Evolutionary conservation across 2,329 filamentous ascomycete species (phyloP).

Genomic region (Fusarium sarcochroum): DNA sequence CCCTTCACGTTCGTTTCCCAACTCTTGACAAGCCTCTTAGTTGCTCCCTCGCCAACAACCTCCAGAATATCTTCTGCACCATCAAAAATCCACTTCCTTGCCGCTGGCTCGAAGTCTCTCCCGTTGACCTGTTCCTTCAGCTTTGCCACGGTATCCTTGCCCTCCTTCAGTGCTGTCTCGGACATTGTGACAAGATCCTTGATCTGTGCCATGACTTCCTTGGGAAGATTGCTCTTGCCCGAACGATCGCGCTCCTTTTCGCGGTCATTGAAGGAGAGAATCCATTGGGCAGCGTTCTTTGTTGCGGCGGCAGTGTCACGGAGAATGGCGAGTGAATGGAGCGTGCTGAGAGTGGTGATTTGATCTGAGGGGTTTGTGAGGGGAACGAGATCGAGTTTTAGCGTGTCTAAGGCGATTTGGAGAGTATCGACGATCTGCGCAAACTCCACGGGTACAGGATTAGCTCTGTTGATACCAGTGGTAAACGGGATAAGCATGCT

Average conservation of each 20-base stretch:
- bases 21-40: conserved; percentile 51
- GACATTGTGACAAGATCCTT: conserved; percentile 53
- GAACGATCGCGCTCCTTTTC: conserved; percentile 58
- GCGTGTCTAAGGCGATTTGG: conserved; percentile 32
- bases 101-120: conserved; percentile 45
- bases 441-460: conserved; percentile 44
- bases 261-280: conserved; percentile 55
- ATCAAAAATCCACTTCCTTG: conserved; percentile 51
- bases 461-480: conserved; percentile 43
- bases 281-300: conserved; percentile 52
- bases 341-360: conserved; percentile 49
- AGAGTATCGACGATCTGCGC: conserved; percentile 44
- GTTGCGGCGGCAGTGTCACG: conserved; percentile 56
- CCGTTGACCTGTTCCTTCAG: conserved; percentile 51
- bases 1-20: conserved; percentile 54
- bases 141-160: conserved; percentile 48
- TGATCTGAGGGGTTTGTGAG: conserved; percentile 31
- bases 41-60: conserved; percentile 46
- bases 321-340: conserved; percentile 56
- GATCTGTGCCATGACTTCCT: conserved; percentile 53
- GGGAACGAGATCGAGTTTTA: conserved; percentile 32
- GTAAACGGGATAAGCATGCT: conserved; percentile 53
- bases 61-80: conserved; percentile 39
- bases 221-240: conserved; percentile 56
- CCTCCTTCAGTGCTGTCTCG: conserved; percentile 52